Evolutionary conservation across 148 eudicot species (phyloP).

Genomic region (Agrostemma githago): DNA sequence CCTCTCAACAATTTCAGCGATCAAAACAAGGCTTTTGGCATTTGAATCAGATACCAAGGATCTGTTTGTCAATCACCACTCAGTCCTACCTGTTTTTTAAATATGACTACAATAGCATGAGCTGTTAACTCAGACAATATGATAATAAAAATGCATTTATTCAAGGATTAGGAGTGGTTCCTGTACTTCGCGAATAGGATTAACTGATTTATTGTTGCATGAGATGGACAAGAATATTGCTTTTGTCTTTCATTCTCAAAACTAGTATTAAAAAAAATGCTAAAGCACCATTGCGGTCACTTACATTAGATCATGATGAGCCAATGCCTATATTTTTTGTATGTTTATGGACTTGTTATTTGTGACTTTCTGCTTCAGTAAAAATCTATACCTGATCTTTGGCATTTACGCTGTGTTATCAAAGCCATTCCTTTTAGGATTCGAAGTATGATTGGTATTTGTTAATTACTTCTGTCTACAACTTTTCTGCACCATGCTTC

Average conservation of each 20-base stretch:
- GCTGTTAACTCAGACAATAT: not conserved
- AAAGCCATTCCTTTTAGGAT: not conserved
- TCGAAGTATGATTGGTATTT: not conserved
- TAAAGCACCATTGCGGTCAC: no score
- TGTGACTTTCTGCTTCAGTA: not conserved
- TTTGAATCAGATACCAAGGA: conserved; percentile 22
- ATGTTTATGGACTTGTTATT: not conserved
- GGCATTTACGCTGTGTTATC: not conserved
- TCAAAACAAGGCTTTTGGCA: conserved; percentile 47
- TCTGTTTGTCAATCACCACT: no score
- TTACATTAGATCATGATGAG: conserved; percentile 1
- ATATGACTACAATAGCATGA: not conserved
- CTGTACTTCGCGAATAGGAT: not conserved
- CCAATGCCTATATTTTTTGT: not conserved
- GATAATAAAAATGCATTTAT: not conserved
- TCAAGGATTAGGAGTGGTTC: not conserved
- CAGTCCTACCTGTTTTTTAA: no score
- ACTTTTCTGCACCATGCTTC: conserved; percentile 5
- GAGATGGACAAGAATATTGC: not conserved
- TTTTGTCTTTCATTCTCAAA: not conserved
- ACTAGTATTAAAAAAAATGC: not conserved
- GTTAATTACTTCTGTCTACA: not conserved
- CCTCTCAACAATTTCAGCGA: conserved; percentile 49
- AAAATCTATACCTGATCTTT: not conserved
- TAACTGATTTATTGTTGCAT: not conserved